Percentiles rank a stretch among this genome's conserved stretches.
Evolutionary conservation across 176 grass and related monocot genomes (phyloP).

Genomic region (Cocos nucifera): DNA sequence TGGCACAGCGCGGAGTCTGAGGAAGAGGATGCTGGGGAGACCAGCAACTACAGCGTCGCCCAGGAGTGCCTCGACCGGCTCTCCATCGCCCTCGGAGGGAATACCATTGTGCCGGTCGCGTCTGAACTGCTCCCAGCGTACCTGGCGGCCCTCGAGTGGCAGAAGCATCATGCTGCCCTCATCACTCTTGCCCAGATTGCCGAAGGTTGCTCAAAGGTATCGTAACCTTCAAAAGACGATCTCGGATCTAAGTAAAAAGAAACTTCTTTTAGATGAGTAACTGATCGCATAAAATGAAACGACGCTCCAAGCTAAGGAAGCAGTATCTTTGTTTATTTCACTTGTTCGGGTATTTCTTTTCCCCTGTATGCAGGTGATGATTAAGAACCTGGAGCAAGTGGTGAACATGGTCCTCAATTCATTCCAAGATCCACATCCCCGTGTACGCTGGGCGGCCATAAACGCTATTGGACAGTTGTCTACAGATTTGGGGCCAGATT

Average conservation of each 20-base stretch:
- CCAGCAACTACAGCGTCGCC: conserved; percentile 78
- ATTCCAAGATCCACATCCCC: conserved; percentile 75
- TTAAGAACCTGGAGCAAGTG: conserved; percentile 92
- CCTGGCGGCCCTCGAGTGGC: conserved; percentile 78
- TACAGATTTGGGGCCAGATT: conserved; percentile 86
- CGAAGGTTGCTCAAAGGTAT: conserved; percentile 95
- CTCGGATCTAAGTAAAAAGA: not conserved
- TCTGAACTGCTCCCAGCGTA: conserved; percentile 77
- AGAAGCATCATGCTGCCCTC: conserved; percentile 94
- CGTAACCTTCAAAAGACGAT: not conserved
- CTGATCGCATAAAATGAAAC: not conserved
- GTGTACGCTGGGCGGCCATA: conserved; percentile 96
- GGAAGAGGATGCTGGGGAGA: conserved; percentile 84
- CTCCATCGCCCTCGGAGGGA: conserved; percentile 85
- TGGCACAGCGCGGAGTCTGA: conserved; percentile 83
- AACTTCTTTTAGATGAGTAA: not conserved
- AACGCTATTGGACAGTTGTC: conserved; percentile 98
- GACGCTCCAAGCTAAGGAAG: no score
- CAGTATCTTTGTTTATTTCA: no score
- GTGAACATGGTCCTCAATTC: conserved; percentile 79
- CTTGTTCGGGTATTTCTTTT: not conserved
- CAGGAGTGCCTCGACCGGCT: conserved; percentile 96
- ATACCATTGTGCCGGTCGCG: conserved; percentile 77
- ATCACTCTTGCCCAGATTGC: conserved; percentile 96
- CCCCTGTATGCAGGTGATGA: conserved; percentile 63